These are phyloP conservation scores for Fusarium bactridioides DNA, from an alignment of 2,329 filamentous ascomycete species.

Conservation along the genomic window DNA sequence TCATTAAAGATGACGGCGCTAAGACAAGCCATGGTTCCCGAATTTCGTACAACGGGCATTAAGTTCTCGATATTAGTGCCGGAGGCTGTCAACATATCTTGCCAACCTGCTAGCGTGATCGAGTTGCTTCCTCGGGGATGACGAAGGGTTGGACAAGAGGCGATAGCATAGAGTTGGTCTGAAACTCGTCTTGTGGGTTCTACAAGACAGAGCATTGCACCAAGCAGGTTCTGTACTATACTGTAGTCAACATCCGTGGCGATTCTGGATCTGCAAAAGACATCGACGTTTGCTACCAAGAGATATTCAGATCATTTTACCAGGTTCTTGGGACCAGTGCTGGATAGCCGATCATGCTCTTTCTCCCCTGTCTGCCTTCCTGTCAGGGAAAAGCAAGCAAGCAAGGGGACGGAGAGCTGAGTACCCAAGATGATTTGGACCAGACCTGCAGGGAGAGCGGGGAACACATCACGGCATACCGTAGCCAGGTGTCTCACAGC, in stretches of 20 bases:
- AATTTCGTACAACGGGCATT: conserved; percentile 25
- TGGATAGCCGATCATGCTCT: not conserved
- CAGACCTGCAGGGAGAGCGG: conserved; percentile 30
- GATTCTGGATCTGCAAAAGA: not conserved
- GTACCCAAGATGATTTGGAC: not conserved
- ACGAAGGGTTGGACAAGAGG: conserved; percentile 20
- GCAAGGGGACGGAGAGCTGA: conserved; percentile 19
- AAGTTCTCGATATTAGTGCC: conserved; percentile 10
- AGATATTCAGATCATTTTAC: conserved; percentile 2
- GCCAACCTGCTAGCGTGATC: conserved; percentile 10
- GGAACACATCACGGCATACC: conserved; percentile 9
- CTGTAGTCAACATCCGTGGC: not conserved
- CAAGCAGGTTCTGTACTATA: not conserved
- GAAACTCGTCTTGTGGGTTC: not conserved
- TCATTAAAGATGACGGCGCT: conserved; percentile 13
- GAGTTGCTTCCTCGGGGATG: conserved; percentile 14
- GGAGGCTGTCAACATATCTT: conserved; percentile 28
- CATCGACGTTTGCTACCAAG: not conserved
- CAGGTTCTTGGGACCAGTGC: conserved; percentile 21
- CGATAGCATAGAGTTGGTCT: not conserved
- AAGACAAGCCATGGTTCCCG: conserved; percentile 23
- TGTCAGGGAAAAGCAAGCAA: conserved; percentile 11
- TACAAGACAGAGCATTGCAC: not conserved
- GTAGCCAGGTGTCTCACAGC: not conserved
- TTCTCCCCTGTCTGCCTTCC: conserved; percentile 7